Base-by-base conservation (phyloP, 2,329 filamentous ascomycete species). In the Fusarium sp. region DNA sequence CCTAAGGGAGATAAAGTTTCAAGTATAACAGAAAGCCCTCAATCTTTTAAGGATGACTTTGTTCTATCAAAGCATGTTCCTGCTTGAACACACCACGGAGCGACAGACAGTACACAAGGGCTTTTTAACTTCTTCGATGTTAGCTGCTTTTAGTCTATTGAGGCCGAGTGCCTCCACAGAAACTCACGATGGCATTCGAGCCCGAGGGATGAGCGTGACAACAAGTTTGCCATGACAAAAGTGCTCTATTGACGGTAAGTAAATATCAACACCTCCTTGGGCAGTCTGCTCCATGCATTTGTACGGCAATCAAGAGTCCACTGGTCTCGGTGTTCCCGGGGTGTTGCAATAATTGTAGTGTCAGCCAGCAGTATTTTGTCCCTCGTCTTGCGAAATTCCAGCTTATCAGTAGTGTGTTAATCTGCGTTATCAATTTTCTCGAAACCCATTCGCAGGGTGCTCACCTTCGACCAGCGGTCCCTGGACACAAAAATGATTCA, bases 221-320 rank as follows among this genome's bases (percentile, higher is more conserved):
- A 26, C 26, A 26, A 26, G 26, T 26, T 26, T 6, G 26, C 26
- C 32, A 35, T 35, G 32, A 35, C 32, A 8, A 35, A 35, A 35
- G 32, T 35, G 32, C 6, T 35, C 2, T 35, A 0, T 35, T 35
- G 32, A 35, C 14, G 0, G 32, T 3, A 35, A 35, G 32, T 35
- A 35, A 0, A 35, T 35, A 0, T 35, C 14, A 35, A 15, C 0
- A 35, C 14, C 32, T 15, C 0, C 32, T 0, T 1, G 3, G 32
- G 7, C 32, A 0, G 32, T 18, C 35, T 18, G 1, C 1, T 36
- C 15, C 35, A 36, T 36, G 1, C 30, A 2, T 32, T 32, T 6
- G 12, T 32, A 35, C 35, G 0, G 35, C 2, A 35, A 35, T 3
- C 3, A 35, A 1, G 35, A 44, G 15, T 15, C 15, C 7, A 12